A percentile compares a stretch with the other conserved stretches of the same genome.
Conservation (phyloP, 2,329 filamentous ascomycete genomes). For the Diaporthe eres region DNA sequence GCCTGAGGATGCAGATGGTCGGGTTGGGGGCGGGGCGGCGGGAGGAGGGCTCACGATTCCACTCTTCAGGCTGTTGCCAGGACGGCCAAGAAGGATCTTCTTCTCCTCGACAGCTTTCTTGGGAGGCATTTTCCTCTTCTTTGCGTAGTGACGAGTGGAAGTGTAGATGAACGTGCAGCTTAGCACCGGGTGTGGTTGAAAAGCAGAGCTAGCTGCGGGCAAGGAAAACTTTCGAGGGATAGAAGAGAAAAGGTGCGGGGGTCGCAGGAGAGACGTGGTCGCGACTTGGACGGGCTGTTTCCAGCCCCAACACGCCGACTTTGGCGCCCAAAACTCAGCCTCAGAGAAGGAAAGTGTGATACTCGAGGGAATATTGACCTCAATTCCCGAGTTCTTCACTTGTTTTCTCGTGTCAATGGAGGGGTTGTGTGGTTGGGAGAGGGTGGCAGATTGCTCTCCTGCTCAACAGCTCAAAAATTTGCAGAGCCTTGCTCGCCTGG, state of each 20-base stretch:
- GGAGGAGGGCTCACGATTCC: slow-evolving; percentile 82
- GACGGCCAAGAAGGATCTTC: slow-evolving; percentile 95
- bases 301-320: slow-evolving; percentile 54
- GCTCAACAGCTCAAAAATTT: slow-evolving; percentile 38
- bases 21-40: slow-evolving; percentile 41
- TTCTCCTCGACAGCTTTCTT: slow-evolving; percentile 94
- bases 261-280: slow-evolving; percentile 60
- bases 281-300: slow-evolving; percentile 54
- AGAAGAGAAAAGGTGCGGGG: slow-evolving; percentile 67
- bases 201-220: slow-evolving; percentile 78
- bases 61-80: slow-evolving; percentile 98
- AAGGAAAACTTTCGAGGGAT: slow-evolving; percentile 61
- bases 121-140: slow-evolving; percentile 86
- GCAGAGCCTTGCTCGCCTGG: slow-evolving; percentile 30
- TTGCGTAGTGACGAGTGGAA: slow-evolving; percentile 69
- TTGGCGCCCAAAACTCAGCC: slow-evolving; percentile 27
- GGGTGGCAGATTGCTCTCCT: slow-evolving; percentile 20
- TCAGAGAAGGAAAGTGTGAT: slow-evolving; percentile 7
- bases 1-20: slow-evolving; percentile 44
- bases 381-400: slow-evolving; percentile 21
- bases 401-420: slow-evolving; percentile 11
- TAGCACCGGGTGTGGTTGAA: slow-evolving; percentile 67
- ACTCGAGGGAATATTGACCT: slow-evolving; percentile 16
- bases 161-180: slow-evolving; percentile 63
- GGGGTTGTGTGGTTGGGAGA: slow-evolving; percentile 31